Conservation (phyloP, 495 filamentous ascomycete genomes). For the Lasiosphaeriaceae sp. region DNA sequence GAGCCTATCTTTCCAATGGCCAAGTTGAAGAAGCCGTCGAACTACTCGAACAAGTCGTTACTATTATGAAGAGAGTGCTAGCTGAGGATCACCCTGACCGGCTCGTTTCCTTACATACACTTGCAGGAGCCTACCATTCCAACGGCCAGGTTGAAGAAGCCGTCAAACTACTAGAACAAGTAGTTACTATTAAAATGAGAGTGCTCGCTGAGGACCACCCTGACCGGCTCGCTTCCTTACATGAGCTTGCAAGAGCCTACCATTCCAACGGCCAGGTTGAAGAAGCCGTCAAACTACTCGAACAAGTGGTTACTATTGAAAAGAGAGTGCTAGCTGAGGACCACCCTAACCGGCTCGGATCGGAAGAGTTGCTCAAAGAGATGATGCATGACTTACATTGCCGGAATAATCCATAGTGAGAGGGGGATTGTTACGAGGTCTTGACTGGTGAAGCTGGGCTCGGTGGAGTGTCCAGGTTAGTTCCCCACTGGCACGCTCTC, state of each 20-base stretch:
- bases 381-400: too few relatives aligned
- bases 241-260: slow-evolving; percentile 1
- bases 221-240: neutral
- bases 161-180: slow-evolving; percentile 5
- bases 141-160: slow-evolving; percentile 1
- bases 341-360: slow-evolving; percentile 26
- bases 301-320: slow-evolving; percentile 1
- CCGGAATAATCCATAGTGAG: too few relatives aligned
- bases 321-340: slow-evolving; percentile 14
- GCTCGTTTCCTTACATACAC: slow-evolving; percentile 30
- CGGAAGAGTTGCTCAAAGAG: too few relatives aligned
- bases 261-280: neutral
- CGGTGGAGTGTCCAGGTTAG: too few relatives aligned
- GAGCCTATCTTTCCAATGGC: slow-evolving; percentile 13
- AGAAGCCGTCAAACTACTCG: slow-evolving; percentile 5
- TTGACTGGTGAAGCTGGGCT: too few relatives aligned
- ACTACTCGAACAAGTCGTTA: slow-evolving; percentile 35
- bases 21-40: slow-evolving; percentile 25
- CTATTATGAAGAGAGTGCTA: slow-evolving; percentile 15
- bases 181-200: neutral
- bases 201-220: slow-evolving; percentile 7
- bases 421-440: too few relatives aligned
- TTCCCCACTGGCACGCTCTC: too few relatives aligned
- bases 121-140: slow-evolving; percentile 22
- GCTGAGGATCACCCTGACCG: slow-evolving; percentile 22